Evolutionary conservation across 2,329 filamentous ascomycete genomes (phyloP), one percentile per base, ranked within the genome.

Genomic region (Diaporthe sp.): DNA sequence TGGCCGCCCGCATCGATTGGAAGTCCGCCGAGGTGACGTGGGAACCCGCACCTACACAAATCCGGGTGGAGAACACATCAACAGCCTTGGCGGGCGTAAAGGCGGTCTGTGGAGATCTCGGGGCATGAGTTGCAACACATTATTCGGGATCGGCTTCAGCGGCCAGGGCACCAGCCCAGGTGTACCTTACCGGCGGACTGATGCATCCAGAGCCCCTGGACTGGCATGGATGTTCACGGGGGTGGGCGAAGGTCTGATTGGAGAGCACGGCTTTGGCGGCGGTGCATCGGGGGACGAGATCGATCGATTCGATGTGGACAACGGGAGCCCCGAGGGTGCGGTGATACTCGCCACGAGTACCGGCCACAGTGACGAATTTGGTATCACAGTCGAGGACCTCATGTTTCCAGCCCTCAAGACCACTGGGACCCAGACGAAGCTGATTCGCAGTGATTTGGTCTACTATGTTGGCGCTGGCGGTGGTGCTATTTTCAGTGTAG

Each of bases 401-500:
- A 55, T 30, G 25, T 55, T 30, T 55, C 51, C 51, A 4, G 51
- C 51, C 7, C 7, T 55, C n/a, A 55, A 32, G 6, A 55, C 51
- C 51, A 30, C 4, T 5, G 51, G 51, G 15, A 55, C 53, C 30
- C 53, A 56, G 53, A 56, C 53, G 30, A 6, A 56, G 6, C 30
- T 56, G 17, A 35, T 56, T 35, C 53, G 53, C 15, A 56, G 53
- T n/a, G 53, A 56, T 22, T 10, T 56, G 27, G 53, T 56, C 19
- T 56, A 56, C 7, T 56, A 35, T 35, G 19, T 56, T n/a, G 53
- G 53, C 8, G 15, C 53, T 12, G 19, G 30, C 19, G 53, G 53
- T 35, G 53, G 53, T 32, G 53, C 53, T 2, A 17, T 56, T 17
- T 81, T 81, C 39, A 75, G 76, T 3, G 79, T 81, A 10, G 79